A percentile compares a stretch with the other conserved stretches of the same genome.
phyloP scores from a whole-genome alignment of 108 stramenopile genomes.

The Fistulifera solaris region DNA sequence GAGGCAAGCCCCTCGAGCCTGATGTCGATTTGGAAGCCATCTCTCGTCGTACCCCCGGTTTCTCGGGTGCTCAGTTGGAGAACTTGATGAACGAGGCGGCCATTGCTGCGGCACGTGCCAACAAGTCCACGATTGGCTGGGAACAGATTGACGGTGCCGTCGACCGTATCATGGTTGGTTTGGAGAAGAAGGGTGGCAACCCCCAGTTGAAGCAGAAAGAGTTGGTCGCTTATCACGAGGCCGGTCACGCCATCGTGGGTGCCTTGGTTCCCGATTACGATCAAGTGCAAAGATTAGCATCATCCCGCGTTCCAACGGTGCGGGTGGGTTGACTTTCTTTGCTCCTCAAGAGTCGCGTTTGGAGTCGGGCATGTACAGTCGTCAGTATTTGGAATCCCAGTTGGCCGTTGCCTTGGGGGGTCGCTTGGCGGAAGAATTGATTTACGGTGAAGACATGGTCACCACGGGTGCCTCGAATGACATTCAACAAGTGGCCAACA shows the following conservation, averaged over 20 bases:
- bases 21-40: slow-evolving; percentile 91
- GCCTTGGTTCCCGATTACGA: slow-evolving; percentile 84
- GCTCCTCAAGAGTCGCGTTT: slow-evolving; percentile 87
- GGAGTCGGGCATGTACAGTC: slow-evolving; percentile 87
- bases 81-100: slow-evolving; percentile 98
- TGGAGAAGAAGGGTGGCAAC: slow-evolving; percentile 90
- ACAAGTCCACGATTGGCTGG: slow-evolving; percentile 81
- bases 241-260: slow-evolving; percentile 91
- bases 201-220: slow-evolving; percentile 53
- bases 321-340: slow-evolving; percentile 91
- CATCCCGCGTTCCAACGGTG: slow-evolving; percentile 88
- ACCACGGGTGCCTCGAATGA: slow-evolving; percentile 97
- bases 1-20: slow-evolving; percentile 85
- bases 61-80: slow-evolving; percentile 93
- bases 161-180: slow-evolving; percentile 94
- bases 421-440: slow-evolving; percentile 94
- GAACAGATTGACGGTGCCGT: slow-evolving; percentile 92
- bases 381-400: slow-evolving; percentile 89
- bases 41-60: slow-evolving; percentile 90
- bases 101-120: slow-evolving; percentile 70
- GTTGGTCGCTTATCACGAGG: slow-evolving; percentile 94
- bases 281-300: slow-evolving; percentile 96
- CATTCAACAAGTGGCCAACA: slow-evolving; percentile 89
- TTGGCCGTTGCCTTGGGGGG: slow-evolving; percentile 93
- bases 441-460: slow-evolving; percentile 90